Evolutionary conservation across 2,329 filamentous ascomycete genomes (phyloP).

Genomic region (Cryphonectria parasitica): DNA sequence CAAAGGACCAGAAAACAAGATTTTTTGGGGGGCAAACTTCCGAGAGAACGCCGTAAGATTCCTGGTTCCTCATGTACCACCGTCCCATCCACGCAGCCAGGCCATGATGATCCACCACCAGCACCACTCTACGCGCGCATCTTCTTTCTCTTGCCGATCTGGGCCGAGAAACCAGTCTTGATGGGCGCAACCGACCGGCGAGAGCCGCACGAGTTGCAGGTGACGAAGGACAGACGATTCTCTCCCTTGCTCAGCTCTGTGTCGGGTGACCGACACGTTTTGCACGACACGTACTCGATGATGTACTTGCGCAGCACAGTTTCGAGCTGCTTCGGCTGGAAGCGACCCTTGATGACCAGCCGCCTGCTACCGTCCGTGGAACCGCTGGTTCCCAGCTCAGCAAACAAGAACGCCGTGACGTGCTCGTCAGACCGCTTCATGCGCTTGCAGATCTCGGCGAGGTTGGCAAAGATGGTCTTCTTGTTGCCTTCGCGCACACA

Average conservation of each 20-base stretch:
- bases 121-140: conserved; percentile 70
- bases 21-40: background rate
- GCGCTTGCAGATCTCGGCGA: conserved; percentile 96
- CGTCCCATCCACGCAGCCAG: conserved; percentile 9
- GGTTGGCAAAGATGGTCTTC: conserved; percentile 99
- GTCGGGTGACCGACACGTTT: conserved; percentile 93
- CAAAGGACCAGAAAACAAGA: background rate
- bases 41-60: conserved; percentile 7
- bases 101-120: background rate
- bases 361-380: conserved; percentile 91
- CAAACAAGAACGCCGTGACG: conserved; percentile 95
- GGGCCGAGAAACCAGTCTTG: conserved; percentile 99
- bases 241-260: conserved; percentile 98
- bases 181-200: conserved; percentile 92
- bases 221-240: conserved; percentile 98
- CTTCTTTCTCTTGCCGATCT: conserved; percentile 98
- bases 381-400: conserved; percentile 95
- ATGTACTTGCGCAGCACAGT: conserved; percentile 96
- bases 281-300: conserved; percentile 96
- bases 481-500: conserved; percentile 99
- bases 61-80: conserved; percentile 22
- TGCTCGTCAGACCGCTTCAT: conserved; percentile 99
- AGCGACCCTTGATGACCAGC: conserved; percentile 98
- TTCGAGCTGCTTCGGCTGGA: conserved; percentile 99
- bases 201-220: conserved; percentile 85